Conservation (phyloP, 257 asterid species). For the Cinchona pubescens region DNA sequence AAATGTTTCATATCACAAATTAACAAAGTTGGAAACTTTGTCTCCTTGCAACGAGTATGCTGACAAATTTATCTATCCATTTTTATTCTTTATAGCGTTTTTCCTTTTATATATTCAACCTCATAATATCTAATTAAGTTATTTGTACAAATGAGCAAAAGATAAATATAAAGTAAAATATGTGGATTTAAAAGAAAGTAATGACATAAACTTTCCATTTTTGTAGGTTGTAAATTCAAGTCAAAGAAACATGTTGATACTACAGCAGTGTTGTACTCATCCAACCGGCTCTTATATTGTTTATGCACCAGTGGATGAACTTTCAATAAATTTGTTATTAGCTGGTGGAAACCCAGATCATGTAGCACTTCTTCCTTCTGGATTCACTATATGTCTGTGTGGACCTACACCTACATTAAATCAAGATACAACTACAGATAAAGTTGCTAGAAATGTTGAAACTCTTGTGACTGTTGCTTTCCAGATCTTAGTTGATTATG, state of each 20-base stretch:
- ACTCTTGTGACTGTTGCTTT: conserved; percentile 46
- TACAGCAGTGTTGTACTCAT: conserved; percentile 19
- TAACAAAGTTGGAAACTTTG: conserved; percentile 3
- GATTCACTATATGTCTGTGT: conserved; percentile 58
- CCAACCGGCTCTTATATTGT: conserved; percentile 9
- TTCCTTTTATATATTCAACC: too few species aligned
- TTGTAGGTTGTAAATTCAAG: conserved; percentile 5
- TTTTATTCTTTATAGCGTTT: too few species aligned
- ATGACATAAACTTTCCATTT: too few species aligned
- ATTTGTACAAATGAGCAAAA: too few species aligned
- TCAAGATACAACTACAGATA: conserved; percentile 19
- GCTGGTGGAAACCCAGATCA: conserved; percentile 26
- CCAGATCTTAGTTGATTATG: conserved; percentile 46
- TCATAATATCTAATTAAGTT: too few species aligned
- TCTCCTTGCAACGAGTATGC: conserved; percentile 6
- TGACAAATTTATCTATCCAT: neutral
- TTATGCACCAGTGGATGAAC: conserved; percentile 17
- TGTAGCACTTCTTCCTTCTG: conserved; percentile 49
- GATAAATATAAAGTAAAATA: too few species aligned
- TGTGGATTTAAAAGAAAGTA: too few species aligned
- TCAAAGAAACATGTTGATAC: conserved; percentile 7
- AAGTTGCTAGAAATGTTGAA: conserved; percentile 44
- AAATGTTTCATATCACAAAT: conserved; percentile 5
- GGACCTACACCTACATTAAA: conserved; percentile 16
- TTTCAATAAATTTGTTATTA: neutral